These are phyloP conservation scores for Noccaea caerulescens DNA, from an alignment of 345 rosid species.

Conservation along the genomic window DNA sequence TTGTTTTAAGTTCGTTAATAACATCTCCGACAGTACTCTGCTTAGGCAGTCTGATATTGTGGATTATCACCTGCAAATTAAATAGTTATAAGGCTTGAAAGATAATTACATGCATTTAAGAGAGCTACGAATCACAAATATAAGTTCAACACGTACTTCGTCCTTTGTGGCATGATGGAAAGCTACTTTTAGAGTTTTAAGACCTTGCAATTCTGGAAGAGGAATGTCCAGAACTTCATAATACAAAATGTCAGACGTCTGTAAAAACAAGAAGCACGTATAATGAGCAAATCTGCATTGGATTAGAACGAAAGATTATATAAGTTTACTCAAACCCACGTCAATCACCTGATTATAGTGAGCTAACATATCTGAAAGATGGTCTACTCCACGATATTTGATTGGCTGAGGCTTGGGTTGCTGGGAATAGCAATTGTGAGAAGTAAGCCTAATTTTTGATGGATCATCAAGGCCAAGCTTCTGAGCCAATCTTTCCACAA, in stretches of 20 bases:
- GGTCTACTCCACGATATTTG: constrained; percentile 86
- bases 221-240: constrained; percentile 99
- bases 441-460: constrained; percentile 84
- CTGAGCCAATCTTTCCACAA: constrained; percentile 82
- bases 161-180: constrained; percentile 85
- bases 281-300: constrained; percentile 19
- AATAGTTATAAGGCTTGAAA: constrained; percentile 26
- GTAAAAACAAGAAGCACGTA: constrained; percentile 42
- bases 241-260: constrained; percentile 93
- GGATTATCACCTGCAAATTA: constrained; percentile 65
- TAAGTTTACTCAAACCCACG: constrained; percentile 9
- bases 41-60: constrained; percentile 90
- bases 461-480: constrained; percentile 89
- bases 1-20: constrained; percentile 82
- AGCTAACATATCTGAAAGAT: constrained; percentile 85
- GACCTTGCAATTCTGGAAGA: constrained; percentile 92
- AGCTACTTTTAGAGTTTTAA: constrained; percentile 90
- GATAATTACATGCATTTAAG: neutral
- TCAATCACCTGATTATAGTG: constrained; percentile 86
- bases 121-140: constrained; percentile 17
- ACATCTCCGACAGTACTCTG: constrained; percentile 97
- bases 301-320: constrained; percentile 2
- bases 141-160: constrained; percentile 54
- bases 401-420: constrained; percentile 97
- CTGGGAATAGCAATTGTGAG: constrained; percentile 99